phyloP scores from a whole-genome alignment of 2,329 filamentous ascomycete genomes.

The Cordyceps fumosorosea region DNA sequence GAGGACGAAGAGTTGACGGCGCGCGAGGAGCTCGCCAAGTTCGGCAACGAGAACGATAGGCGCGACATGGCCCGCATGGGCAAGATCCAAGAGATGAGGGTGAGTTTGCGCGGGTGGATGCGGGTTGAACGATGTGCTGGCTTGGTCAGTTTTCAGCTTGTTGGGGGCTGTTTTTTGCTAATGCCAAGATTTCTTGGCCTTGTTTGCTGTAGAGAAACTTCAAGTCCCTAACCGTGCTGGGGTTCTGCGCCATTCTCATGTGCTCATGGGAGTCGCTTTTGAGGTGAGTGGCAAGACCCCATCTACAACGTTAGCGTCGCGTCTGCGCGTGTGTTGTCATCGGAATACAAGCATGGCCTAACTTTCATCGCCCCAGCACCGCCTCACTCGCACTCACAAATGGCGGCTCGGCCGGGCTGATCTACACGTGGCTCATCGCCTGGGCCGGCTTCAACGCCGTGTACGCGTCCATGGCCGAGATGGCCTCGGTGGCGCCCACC shows the following conservation, averaged over 20 bases:
- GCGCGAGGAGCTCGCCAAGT: constrained; percentile 6
- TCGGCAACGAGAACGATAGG: constrained; percentile 26
- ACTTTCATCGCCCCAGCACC: not conserved
- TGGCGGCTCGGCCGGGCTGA: constrained; percentile 35
- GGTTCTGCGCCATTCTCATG: constrained; percentile 35
- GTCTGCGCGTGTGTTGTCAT: not conserved
- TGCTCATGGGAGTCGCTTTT: constrained; percentile 35
- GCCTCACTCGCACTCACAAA: constrained; percentile 21
- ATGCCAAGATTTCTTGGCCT: not conserved
- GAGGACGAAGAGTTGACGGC: constrained; percentile 20
- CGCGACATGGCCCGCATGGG: constrained; percentile 42
- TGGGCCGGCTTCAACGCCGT: constrained; percentile 27
- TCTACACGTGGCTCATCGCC: constrained; percentile 31
- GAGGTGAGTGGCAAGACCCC: constrained; percentile 16
- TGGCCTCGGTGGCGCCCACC: constrained; percentile 43
- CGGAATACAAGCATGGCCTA: not conserved
- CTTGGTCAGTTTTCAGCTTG: not conserved
- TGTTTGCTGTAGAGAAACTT: constrained; percentile 26
- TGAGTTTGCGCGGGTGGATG: constrained; percentile 11
- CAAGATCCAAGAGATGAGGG: constrained; percentile 41
- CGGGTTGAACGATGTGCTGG: no score
- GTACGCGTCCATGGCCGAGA: constrained; percentile 35
- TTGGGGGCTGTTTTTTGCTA: not conserved
- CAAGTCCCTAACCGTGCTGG: constrained; percentile 32
- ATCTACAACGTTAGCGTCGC: not conserved